Conservation (phyloP, 2,329 filamentous ascomycete species). For the Penicillium sp. region DNA sequence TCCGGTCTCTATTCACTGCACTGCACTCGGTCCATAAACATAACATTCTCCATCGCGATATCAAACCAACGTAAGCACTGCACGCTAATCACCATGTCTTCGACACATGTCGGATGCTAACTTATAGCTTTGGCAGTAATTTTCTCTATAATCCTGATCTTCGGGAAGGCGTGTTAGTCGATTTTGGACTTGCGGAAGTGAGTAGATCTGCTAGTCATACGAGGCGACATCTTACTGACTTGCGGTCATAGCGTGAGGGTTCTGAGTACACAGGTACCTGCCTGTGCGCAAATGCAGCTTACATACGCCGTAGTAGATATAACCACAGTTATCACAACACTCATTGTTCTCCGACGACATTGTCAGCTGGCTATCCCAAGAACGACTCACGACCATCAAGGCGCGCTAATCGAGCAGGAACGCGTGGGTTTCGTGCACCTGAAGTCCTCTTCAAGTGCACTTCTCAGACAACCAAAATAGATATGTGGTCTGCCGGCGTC, state of each 20-base stretch:
- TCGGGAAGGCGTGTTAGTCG: conserved; percentile 79
- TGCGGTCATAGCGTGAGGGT: conserved; percentile 50
- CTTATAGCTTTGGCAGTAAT: too few relatives aligned
- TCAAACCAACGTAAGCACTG: conserved; percentile 74
- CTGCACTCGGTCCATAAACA: conserved; percentile 73
- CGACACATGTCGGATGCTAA: too few relatives aligned
- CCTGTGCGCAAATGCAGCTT: too few relatives aligned
- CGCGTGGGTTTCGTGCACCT: conserved; percentile 86
- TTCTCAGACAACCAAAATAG: conserved; percentile 83
- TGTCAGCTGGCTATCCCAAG: conserved; percentile 68
- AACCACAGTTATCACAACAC: too few relatives aligned
- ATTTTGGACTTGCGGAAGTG: conserved; percentile 88
- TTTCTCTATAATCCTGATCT: conserved; percentile 77
- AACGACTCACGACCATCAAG: conserved; percentile 78
- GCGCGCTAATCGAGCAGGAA: conserved; percentile 87
- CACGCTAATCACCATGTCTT: conserved; percentile 5
- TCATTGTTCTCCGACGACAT: conserved; percentile 45
- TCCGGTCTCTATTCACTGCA: conserved; percentile 77
- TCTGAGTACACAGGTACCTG: conserved; percentile 33
- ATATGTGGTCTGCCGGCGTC: conserved; percentile 96
- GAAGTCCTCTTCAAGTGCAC: conserved; percentile 97
- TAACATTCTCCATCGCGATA: conserved; percentile 83
- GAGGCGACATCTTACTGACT: conserved; percentile 12
- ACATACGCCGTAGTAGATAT: too few relatives aligned
- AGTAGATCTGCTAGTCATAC: too few relatives aligned